A percentile compares a stretch with the other conserved stretches of the same genome.
These are phyloP conservation scores for Cercospora sp. DNA, from an alignment of 2,329 filamentous ascomycete genomes.

Conservation along the genomic window DNA sequence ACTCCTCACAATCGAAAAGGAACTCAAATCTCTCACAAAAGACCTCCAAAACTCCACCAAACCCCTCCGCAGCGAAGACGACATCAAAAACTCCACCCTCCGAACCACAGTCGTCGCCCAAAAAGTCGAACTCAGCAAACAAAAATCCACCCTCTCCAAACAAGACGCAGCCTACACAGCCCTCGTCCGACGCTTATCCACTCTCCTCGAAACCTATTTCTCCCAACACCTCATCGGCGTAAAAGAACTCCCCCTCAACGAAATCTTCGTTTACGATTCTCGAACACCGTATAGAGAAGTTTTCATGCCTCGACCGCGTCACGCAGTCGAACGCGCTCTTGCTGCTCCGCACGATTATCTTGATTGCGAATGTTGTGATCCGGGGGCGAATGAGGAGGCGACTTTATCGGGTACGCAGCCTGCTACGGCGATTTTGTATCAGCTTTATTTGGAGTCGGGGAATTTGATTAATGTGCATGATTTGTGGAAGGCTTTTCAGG, in stretches of 20 bases:
- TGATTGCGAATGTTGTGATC: conserved; percentile 66
- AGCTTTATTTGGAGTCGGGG: conserved; percentile 75
- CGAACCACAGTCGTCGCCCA: conserved; percentile 79
- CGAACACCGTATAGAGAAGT: conserved; percentile 69
- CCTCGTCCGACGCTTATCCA: conserved; percentile 60
- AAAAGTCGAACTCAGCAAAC: conserved; percentile 75
- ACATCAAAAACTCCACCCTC: conserved; percentile 66
- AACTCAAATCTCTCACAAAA: conserved; percentile 31
- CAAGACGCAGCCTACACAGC: conserved; percentile 70
- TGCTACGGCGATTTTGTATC: conserved; percentile 71
- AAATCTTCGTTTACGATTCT: conserved; percentile 75
- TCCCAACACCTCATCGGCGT: conserved; percentile 50
- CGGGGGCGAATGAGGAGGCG: conserved; percentile 44
- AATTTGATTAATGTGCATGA: conserved; percentile 76
- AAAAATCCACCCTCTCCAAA: conserved; percentile 68
- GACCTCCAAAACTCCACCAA: conserved; percentile 19
- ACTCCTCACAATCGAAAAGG: conserved; percentile 15
- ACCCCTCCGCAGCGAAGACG: conserved; percentile 71
- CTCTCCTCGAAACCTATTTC: conserved; percentile 53
- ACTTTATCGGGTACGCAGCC: conserved; percentile 63
- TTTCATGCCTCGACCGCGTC: conserved; percentile 71
- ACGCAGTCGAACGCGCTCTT: conserved; percentile 70
- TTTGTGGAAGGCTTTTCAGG: conserved; percentile 74
- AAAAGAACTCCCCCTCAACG: conserved; percentile 61
- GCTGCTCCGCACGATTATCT: conserved; percentile 75